Conservation (phyloP, 2,329 filamentous ascomycete genomes). For the Apiospora rasikravindrae region DNA sequence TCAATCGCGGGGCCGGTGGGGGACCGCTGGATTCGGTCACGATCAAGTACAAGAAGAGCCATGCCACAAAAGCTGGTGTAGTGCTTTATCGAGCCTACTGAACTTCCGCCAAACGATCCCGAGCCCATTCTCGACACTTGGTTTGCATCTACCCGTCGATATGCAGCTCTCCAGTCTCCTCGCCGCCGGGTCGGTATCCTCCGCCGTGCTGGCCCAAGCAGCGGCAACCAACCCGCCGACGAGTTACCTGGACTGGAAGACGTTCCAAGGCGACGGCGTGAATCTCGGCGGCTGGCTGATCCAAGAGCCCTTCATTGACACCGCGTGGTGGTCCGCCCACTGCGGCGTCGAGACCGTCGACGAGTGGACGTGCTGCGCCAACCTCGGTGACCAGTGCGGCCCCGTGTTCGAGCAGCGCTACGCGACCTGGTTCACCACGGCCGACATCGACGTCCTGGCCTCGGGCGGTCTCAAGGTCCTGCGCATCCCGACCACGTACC, state of each 20-base stretch:
- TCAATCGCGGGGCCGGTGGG: constrained; percentile 2
- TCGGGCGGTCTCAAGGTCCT: background rate
- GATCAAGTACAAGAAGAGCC: background rate
- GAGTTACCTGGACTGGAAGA: constrained; percentile 6
- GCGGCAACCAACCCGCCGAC: background rate
- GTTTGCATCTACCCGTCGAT: background rate
- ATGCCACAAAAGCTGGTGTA: background rate
- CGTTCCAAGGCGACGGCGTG: constrained; percentile 3
- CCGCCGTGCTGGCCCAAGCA: background rate
- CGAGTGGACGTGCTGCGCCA: background rate
- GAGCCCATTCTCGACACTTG: background rate
- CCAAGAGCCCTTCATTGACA: constrained; percentile 7
- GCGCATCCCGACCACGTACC: constrained; percentile 16
- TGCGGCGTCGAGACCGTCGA: background rate
- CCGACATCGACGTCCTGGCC: constrained; percentile 9
- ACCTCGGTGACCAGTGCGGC: constrained; percentile 4
- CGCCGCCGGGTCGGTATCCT: background rate
- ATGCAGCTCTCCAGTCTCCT: background rate
- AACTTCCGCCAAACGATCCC: background rate
- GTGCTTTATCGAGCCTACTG: background rate
- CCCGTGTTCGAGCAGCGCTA: constrained; percentile 10
- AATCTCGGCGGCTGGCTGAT: constrained; percentile 7
- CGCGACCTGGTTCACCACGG: constrained; percentile 5
- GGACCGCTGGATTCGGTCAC: background rate
- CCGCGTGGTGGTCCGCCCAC: background rate